Base-by-base conservation (phyloP, 768 basidiomycete genomes). In the Tylopilus plumbeoviolaceoides region DNA sequence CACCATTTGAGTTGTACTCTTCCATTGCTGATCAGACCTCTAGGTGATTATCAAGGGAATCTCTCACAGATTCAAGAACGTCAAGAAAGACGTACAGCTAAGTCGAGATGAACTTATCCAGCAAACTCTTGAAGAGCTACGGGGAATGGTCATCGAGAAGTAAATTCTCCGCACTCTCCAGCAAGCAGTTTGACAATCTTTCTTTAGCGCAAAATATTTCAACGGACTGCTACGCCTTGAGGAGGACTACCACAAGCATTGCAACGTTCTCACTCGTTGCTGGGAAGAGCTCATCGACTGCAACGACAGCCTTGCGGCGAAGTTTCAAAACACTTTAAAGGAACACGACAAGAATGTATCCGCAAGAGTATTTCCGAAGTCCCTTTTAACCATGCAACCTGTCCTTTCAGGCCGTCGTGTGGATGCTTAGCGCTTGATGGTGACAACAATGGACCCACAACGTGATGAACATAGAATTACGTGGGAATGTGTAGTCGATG, bases 161-260 rank as follows among this genome's bases (percentile, higher is more conserved):
- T 69, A 46, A 49, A 51, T 38, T 12, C 3, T 40, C 42, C 12
- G 5, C 33, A 18, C 41, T 40, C 28, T 46, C 50, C 42, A 31
- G 14, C n/a, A 36, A 30, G 47, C 48, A 11, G 43, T 17, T 39
- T 55, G 50, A 58, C 38, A 51, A 43, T 9, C 18, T 40, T 47
- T 9, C 27, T 38, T 48, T 20, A 87, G 85, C 48, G 72, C 73
- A 39, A 64, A 57, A 18, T 75, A 80, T 58, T 83, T 79, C 64
- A 81, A 84, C 59, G 64, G 56, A 14, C 64, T 87, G 28, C 75
- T 85, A 28, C 74, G 75, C 48, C 72, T 85, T 17, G 81, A 84
- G 59, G 73, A 75, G 48, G 75, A 78, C 48, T 85, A 84, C 57
- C 71, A 77, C 35, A 64, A 54, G 23, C 70, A 73, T 48, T 72